Percentiles rank a stretch among this genome's conserved stretches.
Evolutionary conservation across 2,329 filamentous ascomycete species (phyloP).

Genomic region (Neopestalotiopsis sp.): DNA sequence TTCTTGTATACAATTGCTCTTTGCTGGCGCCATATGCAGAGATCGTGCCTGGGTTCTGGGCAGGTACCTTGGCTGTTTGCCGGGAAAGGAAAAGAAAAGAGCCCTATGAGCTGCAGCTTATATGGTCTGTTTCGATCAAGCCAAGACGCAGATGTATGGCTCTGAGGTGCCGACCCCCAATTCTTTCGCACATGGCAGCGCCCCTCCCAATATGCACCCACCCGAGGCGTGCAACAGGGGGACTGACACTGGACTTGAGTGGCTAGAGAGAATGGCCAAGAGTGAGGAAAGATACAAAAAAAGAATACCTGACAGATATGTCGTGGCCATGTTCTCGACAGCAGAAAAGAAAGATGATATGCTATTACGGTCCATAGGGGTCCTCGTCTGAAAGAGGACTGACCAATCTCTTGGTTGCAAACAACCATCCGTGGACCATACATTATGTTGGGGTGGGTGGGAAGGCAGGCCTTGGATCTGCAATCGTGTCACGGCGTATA

Average conservation of each 20-base stretch:
- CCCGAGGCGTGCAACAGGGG: conserved; percentile 1
- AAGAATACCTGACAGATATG: conserved; percentile 11
- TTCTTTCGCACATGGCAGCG: conserved; percentile 11
- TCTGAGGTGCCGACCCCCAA: not conserved
- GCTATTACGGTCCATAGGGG: not conserved
- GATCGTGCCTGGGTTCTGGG: not conserved
- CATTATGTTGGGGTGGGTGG: not conserved
- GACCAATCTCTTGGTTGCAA: conserved; percentile 5
- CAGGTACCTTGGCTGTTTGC: conserved; percentile 7
- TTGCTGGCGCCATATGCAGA: not conserved
- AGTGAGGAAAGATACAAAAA: not conserved
- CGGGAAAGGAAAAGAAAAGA: not conserved
- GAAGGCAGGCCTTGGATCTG: conserved; percentile 7
- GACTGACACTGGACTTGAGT: not conserved
- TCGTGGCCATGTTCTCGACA: not conserved
- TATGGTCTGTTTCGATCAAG: not conserved
- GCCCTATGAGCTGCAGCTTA: not conserved
- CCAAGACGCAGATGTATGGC: conserved; percentile 1
- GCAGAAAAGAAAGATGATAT: not conserved
- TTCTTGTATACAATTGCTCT: not conserved
- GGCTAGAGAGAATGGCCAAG: not conserved
- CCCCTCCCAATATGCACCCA: conserved; percentile 5
- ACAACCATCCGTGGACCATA: conserved; percentile 1
- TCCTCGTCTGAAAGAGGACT: not conserved
- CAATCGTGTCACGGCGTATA: conserved; percentile 34